Evolutionary conservation across 1,139 yeast genomes (phyloP).

Genomic region (Yamadazyma mexicana): DNA sequence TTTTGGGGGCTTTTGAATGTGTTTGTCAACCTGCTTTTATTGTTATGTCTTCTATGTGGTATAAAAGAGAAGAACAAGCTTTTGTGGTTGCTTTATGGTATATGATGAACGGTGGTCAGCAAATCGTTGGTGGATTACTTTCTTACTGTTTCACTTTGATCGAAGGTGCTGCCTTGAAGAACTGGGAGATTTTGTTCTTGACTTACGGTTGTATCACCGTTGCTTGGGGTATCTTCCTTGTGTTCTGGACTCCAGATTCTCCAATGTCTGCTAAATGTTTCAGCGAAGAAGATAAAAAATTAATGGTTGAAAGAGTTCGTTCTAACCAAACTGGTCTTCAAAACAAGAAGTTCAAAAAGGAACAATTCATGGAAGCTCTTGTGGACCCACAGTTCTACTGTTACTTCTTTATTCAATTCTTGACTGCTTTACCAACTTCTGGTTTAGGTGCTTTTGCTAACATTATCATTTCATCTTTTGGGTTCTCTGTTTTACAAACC

Average conservation of each 20-base stretch:
- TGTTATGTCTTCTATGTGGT: constrained; percentile 43
- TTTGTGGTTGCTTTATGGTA: constrained; percentile 40
- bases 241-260: constrained; percentile 32
- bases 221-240: constrained; percentile 30
- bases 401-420: constrained; percentile 32
- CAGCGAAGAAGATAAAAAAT: constrained; percentile 26
- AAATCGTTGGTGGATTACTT: constrained; percentile 42
- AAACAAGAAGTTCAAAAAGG: constrained; percentile 25
- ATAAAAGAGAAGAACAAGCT: constrained; percentile 38
- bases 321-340: constrained; percentile 36
- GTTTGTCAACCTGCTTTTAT: constrained; percentile 47
- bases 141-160: constrained; percentile 44
- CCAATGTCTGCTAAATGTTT: constrained; percentile 33
- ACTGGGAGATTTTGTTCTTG: constrained; percentile 42
- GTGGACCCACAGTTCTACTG: constrained; percentile 40
- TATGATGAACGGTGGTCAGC: constrained; percentile 40
- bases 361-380: constrained; percentile 29
- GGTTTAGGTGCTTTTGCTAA: constrained; percentile 43
- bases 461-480: constrained; percentile 38
- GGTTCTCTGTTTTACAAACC: constrained; percentile 31
- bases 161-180: constrained; percentile 21
- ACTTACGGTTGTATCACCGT: constrained; percentile 36
- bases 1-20: constrained; percentile 43
- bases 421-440: constrained; percentile 41
- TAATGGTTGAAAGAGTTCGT: constrained; percentile 32